A percentile compares a stretch with the other conserved stretches of the same genome.
Evolutionary conservation across 2,329 filamentous ascomycete species (phyloP).

Genomic region (Colletotrichum sp.): DNA sequence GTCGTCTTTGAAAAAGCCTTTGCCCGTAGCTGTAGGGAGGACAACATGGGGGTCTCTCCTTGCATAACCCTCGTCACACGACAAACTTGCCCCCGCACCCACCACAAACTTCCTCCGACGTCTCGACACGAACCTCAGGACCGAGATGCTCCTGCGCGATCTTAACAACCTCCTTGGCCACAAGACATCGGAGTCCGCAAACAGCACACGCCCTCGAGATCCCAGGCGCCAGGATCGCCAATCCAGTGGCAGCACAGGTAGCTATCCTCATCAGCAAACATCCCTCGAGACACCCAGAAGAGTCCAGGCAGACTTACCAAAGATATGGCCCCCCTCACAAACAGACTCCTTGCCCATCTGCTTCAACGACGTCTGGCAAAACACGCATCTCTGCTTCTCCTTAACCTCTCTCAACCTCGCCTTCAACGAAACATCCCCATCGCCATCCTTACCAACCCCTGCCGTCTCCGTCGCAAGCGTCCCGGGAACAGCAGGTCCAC

Average conservation of each 20-base stretch:
- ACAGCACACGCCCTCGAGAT: constrained; percentile 60
- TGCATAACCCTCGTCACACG: constrained; percentile 25
- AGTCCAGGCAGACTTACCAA: constrained; percentile 36
- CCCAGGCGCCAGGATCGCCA: constrained; percentile 60
- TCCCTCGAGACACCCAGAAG: not conserved
- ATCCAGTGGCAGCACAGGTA: constrained; percentile 58
- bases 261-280: constrained; percentile 34
- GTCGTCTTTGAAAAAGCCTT: not conserved
- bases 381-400: constrained; percentile 47
- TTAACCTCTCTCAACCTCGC: constrained; percentile 43
- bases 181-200: constrained; percentile 57
- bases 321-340: constrained; percentile 45
- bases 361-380: constrained; percentile 46
- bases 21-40: not conserved
- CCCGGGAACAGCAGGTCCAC: constrained; percentile 50
- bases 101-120: constrained; percentile 40
- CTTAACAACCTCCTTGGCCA: constrained; percentile 43
- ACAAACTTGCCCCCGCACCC: constrained; percentile 49
- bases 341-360: constrained; percentile 37
- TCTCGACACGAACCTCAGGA: constrained; percentile 30
- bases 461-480: constrained; percentile 25
- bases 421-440: constrained; percentile 29
- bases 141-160: constrained; percentile 36
- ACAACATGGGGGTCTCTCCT: not conserved
- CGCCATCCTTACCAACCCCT: not conserved